These are phyloP conservation scores for Petasospora rhodanensis DNA, from an alignment of 1,139 yeast species.

Conservation along the genomic window DNA sequence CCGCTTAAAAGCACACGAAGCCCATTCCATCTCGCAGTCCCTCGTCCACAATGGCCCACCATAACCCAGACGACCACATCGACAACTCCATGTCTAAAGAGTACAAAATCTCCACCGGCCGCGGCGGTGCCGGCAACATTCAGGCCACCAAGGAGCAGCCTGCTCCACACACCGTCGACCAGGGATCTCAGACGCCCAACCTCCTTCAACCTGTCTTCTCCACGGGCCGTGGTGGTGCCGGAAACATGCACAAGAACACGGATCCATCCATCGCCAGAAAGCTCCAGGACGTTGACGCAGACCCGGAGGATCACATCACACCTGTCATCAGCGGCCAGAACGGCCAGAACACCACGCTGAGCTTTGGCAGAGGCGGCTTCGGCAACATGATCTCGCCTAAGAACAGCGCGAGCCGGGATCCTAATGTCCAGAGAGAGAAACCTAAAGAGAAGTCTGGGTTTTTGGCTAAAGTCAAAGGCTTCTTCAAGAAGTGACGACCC, in stretches of 20 bases:
- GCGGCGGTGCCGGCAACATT: slow-evolving; percentile 81
- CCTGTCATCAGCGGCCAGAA: slow-evolving; percentile 40
- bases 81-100: slow-evolving; percentile 12
- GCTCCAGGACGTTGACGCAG: slow-evolving; percentile 63
- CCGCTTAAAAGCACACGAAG: no score
- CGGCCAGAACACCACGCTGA: slow-evolving; percentile 38
- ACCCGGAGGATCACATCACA: slow-evolving; percentile 25
- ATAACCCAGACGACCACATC: neutral
- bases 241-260: slow-evolving; percentile 66
- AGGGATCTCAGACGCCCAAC: slow-evolving; percentile 63
- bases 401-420: slow-evolving; percentile 24
- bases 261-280: slow-evolving; percentile 59
- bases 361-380: slow-evolving; percentile 36
- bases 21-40: no score
- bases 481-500: slow-evolving; percentile 21
- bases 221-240: slow-evolving; percentile 81
- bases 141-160: slow-evolving; percentile 41
- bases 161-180: slow-evolving; percentile 51
- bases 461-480: slow-evolving; percentile 23
- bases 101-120: slow-evolving; percentile 37
- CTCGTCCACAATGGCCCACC: no score
- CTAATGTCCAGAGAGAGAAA: slow-evolving; percentile 19
- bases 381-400: slow-evolving; percentile 37
- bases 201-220: slow-evolving; percentile 54
- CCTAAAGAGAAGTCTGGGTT: slow-evolving; percentile 17